Evolutionary conservation across 2,329 filamentous ascomycete species (phyloP).

Genomic region (Colletotrichum simmondsii): DNA sequence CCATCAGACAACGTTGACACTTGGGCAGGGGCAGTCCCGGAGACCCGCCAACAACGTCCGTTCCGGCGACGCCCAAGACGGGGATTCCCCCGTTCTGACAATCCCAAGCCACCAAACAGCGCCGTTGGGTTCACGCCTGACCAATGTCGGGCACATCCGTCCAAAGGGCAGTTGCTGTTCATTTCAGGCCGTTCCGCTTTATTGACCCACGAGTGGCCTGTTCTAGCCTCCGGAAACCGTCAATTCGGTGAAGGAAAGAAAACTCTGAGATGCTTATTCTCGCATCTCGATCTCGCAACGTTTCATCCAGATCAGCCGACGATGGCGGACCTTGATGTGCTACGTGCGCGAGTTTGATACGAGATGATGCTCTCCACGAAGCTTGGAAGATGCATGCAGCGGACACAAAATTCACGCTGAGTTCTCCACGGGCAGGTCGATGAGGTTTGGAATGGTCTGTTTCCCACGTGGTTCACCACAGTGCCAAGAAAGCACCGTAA

Average conservation of each 20-base stretch:
- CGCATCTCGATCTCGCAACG: slow-evolving; percentile 18
- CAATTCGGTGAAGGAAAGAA: neutral
- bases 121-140: slow-evolving; percentile 18
- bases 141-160: slow-evolving; percentile 9
- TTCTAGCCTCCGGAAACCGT: neutral
- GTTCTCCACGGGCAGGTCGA: neutral
- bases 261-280: slow-evolving; percentile 3
- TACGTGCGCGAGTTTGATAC: slow-evolving; percentile 11
- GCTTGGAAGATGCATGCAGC: neutral
- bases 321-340: slow-evolving; percentile 5
- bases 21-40: slow-evolving; percentile 21
- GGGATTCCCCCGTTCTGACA: slow-evolving; percentile 18
- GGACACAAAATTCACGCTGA: neutral
- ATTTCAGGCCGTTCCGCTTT: neutral
- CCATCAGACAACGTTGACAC: slow-evolving; percentile 3
- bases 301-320: slow-evolving; percentile 19
- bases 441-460: neutral
- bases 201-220: slow-evolving; percentile 1
- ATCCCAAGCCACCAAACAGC: neutral
- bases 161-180: neutral
- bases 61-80: slow-evolving; percentile 24
- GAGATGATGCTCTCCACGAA: neutral
- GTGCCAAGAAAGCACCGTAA: slow-evolving; percentile 18
- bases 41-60: slow-evolving; percentile 1
- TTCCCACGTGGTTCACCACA: slow-evolving; percentile 19